phyloP scores from a whole-genome alignment of 768 basidiomycete species.

The Russula compacta region DNA sequence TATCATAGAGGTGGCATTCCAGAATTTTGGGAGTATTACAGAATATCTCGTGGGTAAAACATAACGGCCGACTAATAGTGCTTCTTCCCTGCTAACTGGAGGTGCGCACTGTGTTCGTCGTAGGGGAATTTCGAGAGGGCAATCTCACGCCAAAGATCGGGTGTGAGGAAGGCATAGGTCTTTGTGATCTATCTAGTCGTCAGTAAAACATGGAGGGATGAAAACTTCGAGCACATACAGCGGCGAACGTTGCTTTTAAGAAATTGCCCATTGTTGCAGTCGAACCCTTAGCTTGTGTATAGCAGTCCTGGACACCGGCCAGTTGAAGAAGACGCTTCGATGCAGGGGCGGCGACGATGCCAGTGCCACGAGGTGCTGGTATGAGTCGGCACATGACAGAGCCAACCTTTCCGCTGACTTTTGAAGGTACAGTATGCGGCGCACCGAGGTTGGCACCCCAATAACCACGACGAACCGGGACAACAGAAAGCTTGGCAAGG shows the following conservation, averaged over 20 bases:
- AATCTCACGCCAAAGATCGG: conserved; percentile 96
- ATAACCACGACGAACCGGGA: conserved; percentile 98
- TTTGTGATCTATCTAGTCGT: conserved; percentile 67
- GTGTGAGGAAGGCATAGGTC: conserved; percentile 97
- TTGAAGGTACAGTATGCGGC: conserved; percentile 97
- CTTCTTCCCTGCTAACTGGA: conserved; percentile 79
- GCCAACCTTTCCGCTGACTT: conserved; percentile 96
- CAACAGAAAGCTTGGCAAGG: conserved; percentile 94
- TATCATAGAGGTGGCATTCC: conserved; percentile 3
- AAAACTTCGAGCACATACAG: conserved; percentile 42
- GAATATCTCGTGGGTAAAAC: neutral
- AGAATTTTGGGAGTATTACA: conserved; percentile 16
- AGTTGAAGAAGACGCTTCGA: conserved; percentile 94
- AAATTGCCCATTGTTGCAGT: conserved; percentile 99
- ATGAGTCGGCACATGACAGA: conserved; percentile 99
- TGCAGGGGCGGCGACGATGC: conserved; percentile 98
- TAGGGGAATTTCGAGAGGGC: conserved; percentile 82
- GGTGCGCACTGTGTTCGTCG: conserved; percentile 91
- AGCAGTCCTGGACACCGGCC: conserved; percentile 95
- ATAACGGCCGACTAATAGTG: conserved; percentile 35
- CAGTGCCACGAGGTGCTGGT: conserved; percentile 96
- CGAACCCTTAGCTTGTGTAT: conserved; percentile 96
- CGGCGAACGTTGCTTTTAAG: conserved; percentile 93
- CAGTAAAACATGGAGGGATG: neutral
- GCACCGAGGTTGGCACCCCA: conserved; percentile 99